These are phyloP conservation scores for Tricholoma matsutake DNA, from an alignment of 768 basidiomycete species.

Conservation along the genomic window DNA sequence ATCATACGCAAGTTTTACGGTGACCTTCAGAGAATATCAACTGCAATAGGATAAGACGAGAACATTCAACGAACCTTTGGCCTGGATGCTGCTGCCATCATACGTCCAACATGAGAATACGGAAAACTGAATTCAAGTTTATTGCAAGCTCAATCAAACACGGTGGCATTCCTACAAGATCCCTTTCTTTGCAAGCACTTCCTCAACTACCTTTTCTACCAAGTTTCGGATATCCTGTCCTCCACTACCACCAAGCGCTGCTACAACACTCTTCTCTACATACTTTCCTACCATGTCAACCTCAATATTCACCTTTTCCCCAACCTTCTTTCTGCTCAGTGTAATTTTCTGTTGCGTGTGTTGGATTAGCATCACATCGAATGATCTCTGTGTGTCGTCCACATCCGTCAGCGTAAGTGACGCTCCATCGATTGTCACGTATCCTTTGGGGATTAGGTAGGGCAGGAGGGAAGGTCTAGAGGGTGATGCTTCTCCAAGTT, in stretches of 20 bases:
- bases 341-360: slow-evolving; percentile 91
- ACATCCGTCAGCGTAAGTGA: slow-evolving; percentile 90
- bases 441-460: slow-evolving; percentile 92
- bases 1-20: slow-evolving; percentile 47
- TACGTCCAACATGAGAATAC: neutral
- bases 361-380: slow-evolving; percentile 92
- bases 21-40: slow-evolving; percentile 40
- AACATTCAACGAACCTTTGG: slow-evolving; percentile 40
- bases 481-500: slow-evolving; percentile 58
- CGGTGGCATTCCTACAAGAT: slow-evolving; percentile 7
- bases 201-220: slow-evolving; percentile 59
- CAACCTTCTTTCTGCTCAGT: slow-evolving; percentile 68
- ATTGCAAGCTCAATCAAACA: too few relatives aligned
- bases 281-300: slow-evolving; percentile 95
- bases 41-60: too few relatives aligned
- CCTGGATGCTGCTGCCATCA: slow-evolving; percentile 29
- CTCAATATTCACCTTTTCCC: slow-evolving; percentile 90
- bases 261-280: slow-evolving; percentile 77
- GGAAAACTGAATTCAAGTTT: neutral
- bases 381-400: slow-evolving; percentile 54
- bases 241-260: slow-evolving; percentile 57
- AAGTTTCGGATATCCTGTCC: slow-evolving; percentile 43
- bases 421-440: slow-evolving; percentile 90
- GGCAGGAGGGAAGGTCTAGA: slow-evolving; percentile 63
- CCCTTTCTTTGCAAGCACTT: slow-evolving; percentile 47